Base-by-base conservation (phyloP, 331 rosid genomes). In the Malus hybrid region DNA sequence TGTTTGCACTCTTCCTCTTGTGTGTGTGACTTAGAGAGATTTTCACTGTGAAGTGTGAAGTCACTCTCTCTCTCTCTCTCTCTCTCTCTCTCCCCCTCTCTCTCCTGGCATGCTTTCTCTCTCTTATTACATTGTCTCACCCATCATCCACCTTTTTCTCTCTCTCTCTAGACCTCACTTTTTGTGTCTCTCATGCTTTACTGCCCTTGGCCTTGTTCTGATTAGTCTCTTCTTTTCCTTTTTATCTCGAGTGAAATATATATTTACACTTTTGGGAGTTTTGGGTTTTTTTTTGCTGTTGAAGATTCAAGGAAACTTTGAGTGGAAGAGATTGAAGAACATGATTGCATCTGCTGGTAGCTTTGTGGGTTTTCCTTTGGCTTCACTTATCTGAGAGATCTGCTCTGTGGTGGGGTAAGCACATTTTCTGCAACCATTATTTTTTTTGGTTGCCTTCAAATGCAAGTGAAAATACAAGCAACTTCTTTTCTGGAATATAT, bases 371-470 rank as follows among this genome's bases (percentile, higher is more conserved):
- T 83, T 85, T 80, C 55, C 86, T 83, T 82, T 72, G 73, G 74
- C 63, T 69, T 82, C 77, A 79, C 86, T 84, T 71, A 80, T 88
- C 82, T 81, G 79, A 86, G 92, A 86, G 56, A 50, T 50, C 56
- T 50, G 9, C 56, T 50, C 46, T 39, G 33, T 62, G 77, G 86
- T 87, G 86, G 86, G 87, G 89, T 86, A 88, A 79, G 82, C 48
- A 52, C 77, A 70, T 78, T 61, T 78, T 67, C 74, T 52, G 14
- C 76, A 44, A 70, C 57, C 73, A 46, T 9, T 76, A 9, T 29
- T 61, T 56, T 15, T 59, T 75, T 31, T 9, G 7, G 67, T 74
- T 78, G 67, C 73, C 78, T 24, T 83, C 72, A 39, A 81, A 81
- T 81, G 79, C 73, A 64, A 80, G 81, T 75, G 87, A 77, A 34